A percentile compares a stretch with the other conserved stretches of the same genome.
phyloP scores from a whole-genome alignment of 1,139 yeast genomes.

The Tardiomyces digboiensis region DNA sequence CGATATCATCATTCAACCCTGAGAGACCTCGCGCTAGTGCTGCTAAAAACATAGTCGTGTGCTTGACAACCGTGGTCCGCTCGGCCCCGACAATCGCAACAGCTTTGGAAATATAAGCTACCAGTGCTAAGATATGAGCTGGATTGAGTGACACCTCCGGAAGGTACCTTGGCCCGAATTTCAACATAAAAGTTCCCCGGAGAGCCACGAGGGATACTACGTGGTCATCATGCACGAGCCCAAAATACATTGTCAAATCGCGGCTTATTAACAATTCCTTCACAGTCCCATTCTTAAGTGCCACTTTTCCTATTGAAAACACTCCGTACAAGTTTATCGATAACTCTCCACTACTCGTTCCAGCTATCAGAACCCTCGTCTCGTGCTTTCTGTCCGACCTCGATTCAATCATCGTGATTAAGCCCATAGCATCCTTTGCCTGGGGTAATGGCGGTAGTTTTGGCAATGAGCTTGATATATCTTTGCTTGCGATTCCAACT shows the following conservation, averaged over 20 bases:
- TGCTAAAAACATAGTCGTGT: background rate
- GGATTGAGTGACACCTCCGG: constrained; percentile 24
- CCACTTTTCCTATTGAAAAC: background rate
- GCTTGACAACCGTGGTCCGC: background rate
- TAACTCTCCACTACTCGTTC: constrained; percentile 3
- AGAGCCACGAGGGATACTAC: background rate
- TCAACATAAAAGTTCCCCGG: constrained; percentile 12
- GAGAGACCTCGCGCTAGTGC: background rate
- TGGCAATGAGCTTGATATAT: constrained; percentile 3
- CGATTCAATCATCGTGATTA: constrained; percentile 6
- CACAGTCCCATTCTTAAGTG: background rate
- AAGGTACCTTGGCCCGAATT: constrained; percentile 17
- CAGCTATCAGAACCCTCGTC: constrained; percentile 5
- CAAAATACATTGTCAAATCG: background rate
- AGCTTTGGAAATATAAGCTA: constrained; percentile 34
- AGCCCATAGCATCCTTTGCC: constrained; percentile 2
- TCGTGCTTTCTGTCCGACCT: constrained; percentile 15
- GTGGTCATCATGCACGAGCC: background rate
- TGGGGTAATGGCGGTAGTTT: constrained; percentile 3
- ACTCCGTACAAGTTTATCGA: background rate
- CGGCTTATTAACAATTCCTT: background rate
- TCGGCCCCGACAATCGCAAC: constrained; percentile 31
- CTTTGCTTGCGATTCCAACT: background rate
- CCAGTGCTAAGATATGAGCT: constrained; percentile 23
- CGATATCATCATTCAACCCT: background rate